Base-by-base conservation (phyloP, 2,329 filamentous ascomycete genomes). In the Fusarium sp. region DNA sequence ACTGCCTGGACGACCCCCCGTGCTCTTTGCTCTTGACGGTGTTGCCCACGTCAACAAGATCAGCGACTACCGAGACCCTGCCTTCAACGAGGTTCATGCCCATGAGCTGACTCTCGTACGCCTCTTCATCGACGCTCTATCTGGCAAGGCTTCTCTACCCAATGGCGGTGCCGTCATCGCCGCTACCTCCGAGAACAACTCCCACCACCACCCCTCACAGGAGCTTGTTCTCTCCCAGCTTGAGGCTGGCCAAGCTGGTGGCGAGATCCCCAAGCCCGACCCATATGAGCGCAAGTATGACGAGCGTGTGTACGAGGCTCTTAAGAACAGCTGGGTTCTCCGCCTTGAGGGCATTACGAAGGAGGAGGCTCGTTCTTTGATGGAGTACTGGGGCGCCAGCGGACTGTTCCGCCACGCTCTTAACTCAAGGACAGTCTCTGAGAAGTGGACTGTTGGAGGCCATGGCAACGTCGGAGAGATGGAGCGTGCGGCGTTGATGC, bases 361-460 rank as follows among this genome's bases (percentile, higher is more conserved):
- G 80, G 81, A 85, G 3, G 95, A 98, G 81, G 90, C 93, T 13
- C 88, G 91, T 63, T 86, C 89, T 2, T 84, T 97, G 72, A 91
- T 98, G 89, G 94, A 98, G 83, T 98, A 98, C 82, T 98, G 95
- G 85, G 94, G 93, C 8, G 89, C 88, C 35, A 97, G 93, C 78
- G 96, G 95, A 15, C 84, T 97, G 77, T 78, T 97, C 76, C 88
- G 92, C 68, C 84, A 87, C 65, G 85, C 83, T 44, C 85, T 98
- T 49, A 90, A 92, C 74, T 90, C 94, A 76, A 83, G 83, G 68
- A 85, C 86, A 66, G 91, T 98, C 35, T 85, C 86, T 23, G 92
- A 97, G 84, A 93, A 93, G 82, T 97, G 94, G 94, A 90, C 89
- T 48, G 77, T 98, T 72, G 89, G 90, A 48, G 93, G 93, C 23